These are phyloP conservation scores for Sugiyamaella neomexicana DNA, from an alignment of 1,139 yeast genomes.

Conservation along the genomic window DNA sequence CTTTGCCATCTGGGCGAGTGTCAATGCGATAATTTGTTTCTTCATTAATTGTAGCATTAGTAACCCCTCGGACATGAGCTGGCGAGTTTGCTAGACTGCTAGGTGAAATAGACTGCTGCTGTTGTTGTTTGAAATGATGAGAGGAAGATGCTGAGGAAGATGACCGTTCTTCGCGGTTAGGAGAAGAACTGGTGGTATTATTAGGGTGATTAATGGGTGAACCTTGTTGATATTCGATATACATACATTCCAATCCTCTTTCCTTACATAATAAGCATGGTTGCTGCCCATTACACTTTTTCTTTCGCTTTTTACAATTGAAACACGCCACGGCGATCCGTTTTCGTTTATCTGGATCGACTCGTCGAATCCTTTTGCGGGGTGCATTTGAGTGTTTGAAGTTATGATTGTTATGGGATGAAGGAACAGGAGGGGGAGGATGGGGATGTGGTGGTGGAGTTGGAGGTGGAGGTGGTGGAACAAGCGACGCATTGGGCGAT, in stretches of 20 bases:
- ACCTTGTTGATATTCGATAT: slow-evolving; percentile 2
- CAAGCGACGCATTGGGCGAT: too few species aligned
- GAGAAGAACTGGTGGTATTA: not conserved
- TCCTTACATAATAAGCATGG: slow-evolving; percentile 31
- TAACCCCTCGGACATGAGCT: too few species aligned
- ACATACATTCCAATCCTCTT: slow-evolving; percentile 19
- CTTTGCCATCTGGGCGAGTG: slow-evolving; percentile 14
- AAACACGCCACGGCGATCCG: slow-evolving; percentile 47
- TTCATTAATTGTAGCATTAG: too few species aligned
- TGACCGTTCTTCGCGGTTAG: not conserved
- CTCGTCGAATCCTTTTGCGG: slow-evolving; percentile 28
- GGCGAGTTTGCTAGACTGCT: too few species aligned
- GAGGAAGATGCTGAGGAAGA: not conserved
- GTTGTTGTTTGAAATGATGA: not conserved
- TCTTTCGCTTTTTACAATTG: slow-evolving; percentile 45
- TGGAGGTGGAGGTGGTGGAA: too few species aligned
- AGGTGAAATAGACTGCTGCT: not conserved
- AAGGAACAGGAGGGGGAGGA: too few species aligned
- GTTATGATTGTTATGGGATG: not conserved
- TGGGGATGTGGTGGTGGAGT: too few species aligned
- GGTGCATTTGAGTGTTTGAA: not conserved
- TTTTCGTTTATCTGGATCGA: slow-evolving; percentile 35
- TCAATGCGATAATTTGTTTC: slow-evolving; percentile 10
- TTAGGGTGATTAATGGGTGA: not conserved
- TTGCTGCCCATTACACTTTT: slow-evolving; percentile 35